These are phyloP conservation scores for Mediolabrus comicus DNA, from an alignment of 108 stramenopile species.

Conservation along the genomic window DNA sequence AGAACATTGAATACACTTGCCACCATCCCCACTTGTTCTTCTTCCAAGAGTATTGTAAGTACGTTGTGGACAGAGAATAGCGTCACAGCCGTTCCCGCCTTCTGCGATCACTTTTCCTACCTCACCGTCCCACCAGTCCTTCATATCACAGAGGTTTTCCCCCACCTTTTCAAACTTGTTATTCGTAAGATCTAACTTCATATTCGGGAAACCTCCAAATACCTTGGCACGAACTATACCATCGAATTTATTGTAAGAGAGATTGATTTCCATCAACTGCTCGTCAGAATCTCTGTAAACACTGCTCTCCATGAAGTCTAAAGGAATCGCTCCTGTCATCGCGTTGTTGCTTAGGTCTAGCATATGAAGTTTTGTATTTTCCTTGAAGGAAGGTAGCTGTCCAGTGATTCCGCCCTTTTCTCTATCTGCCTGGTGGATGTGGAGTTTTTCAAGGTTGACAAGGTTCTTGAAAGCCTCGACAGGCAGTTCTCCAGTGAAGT, in stretches of 20 bases:
- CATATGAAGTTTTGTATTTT: constrained; percentile 50
- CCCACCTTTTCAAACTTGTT: constrained; percentile 21
- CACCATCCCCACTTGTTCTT: constrained; percentile 41
- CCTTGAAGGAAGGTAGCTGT: constrained; percentile 52
- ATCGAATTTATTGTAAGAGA: constrained; percentile 4
- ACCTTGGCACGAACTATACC: background rate
- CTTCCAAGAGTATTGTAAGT: constrained; percentile 72
- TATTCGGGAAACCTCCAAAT: constrained; percentile 27
- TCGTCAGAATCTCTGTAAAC: constrained; percentile 21
- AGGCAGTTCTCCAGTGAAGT: constrained; percentile 44
- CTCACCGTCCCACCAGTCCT: constrained; percentile 42
- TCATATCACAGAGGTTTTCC: constrained; percentile 13
- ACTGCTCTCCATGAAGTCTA: constrained; percentile 48
- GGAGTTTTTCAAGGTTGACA: constrained; percentile 50
- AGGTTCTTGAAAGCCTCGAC: constrained; percentile 40
- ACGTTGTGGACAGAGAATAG: constrained; percentile 67
- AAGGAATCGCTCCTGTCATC: constrained; percentile 67
- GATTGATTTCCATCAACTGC: constrained; percentile 36
- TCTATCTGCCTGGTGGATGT: constrained; percentile 45
- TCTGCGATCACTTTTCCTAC: constrained; percentile 38
- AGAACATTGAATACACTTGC: constrained; percentile 44
- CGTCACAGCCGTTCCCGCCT: constrained; percentile 64
- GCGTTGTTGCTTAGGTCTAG: constrained; percentile 61
- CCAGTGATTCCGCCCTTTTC: constrained; percentile 50
- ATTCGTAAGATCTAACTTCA: constrained; percentile 37